Base-by-base conservation (phyloP, 768 basidiomycete genomes). In the Lactifluus piperatus region DNA sequence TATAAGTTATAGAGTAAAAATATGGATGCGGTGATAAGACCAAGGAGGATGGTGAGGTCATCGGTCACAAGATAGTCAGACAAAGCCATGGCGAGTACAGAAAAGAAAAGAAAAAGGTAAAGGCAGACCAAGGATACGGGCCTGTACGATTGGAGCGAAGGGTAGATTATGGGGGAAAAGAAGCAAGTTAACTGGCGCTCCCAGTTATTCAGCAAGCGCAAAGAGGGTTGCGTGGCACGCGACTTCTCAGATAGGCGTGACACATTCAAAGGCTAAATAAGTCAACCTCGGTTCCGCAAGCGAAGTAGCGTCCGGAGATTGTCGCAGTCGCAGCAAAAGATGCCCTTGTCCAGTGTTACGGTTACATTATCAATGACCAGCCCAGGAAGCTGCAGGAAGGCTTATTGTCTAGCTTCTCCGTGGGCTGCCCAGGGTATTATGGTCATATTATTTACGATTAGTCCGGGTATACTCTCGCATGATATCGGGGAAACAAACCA, bases 1-100 rank as follows among this genome's bases (percentile, higher is more conserved):
- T 90, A 88, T 60, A 89, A 74, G 69, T 83, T 90, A 67, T 84
- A 84, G 45, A 91, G 75, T 32, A 90, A 77, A 68, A 89, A 90
- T 39, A 89, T 79, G 9, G 86, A 86, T 3, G 84, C 86, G 4
- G 83, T 82, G 36, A 86, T 84, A 62, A 91, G 80, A 51, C 83
- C 84, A 10, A 91, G 79, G 34, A 90, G 79, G 59, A 90, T 81
- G 34, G 89, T 89, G 55, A 88, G 71, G 73, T 91, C 89, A 72
- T 91, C 87, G 1, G 87, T 88, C 68, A 80, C 80, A 22, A 90
- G 73, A 58, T 82, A 83, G 60, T 86, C 79, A 20, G 79, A 73
- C 24, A 84, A 56, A 4, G 71, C 69, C 72, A 77, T 74, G 49
- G 67, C 34, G 24, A 22, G 16, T 18, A 52, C 4, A 5, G 20